A percentile compares a stretch with the other conserved stretches of the same genome.
These are phyloP conservation scores for Cladosporium sp. DNA, from an alignment of 2,329 filamentous ascomycete genomes.

Conservation along the genomic window DNA sequence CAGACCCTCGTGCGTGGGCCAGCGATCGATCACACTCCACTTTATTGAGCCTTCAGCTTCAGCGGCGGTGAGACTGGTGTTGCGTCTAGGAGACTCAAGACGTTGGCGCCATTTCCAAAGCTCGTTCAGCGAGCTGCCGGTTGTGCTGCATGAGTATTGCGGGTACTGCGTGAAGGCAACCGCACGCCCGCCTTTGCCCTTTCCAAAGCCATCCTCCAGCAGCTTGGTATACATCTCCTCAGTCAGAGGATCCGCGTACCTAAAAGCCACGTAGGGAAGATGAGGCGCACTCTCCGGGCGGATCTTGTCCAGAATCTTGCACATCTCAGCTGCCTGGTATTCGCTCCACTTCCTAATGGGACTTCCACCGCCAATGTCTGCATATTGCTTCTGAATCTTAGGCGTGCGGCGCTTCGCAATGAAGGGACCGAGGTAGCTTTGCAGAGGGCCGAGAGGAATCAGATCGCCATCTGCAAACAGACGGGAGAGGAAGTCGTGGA, in stretches of 20 bases:
- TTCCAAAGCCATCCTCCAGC: conserved; percentile 85
- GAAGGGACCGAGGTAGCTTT: conserved; percentile 84
- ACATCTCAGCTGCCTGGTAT: conserved; percentile 91
- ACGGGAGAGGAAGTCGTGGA: conserved; percentile 83
- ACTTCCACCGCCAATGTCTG: conserved; percentile 93
- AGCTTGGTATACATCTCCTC: conserved; percentile 88
- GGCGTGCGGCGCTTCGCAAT: conserved; percentile 86
- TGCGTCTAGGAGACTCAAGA: conserved; percentile 58
- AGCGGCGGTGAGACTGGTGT: conserved; percentile 49
- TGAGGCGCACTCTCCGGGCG: conserved; percentile 89
- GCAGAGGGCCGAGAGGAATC: conserved; percentile 90
- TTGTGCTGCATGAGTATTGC: conserved; percentile 97
- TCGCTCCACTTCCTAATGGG: conserved; percentile 98
- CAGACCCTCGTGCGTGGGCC: conserved; percentile 87
- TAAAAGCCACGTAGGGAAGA: conserved; percentile 95
- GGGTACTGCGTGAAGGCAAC: conserved; percentile 98
- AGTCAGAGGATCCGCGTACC: conserved; percentile 89
- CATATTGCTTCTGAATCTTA: conserved; percentile 95
- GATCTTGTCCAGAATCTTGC: conserved; percentile 92
- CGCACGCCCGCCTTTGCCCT: conserved; percentile 84
- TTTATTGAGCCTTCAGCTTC: conserved; percentile 69
- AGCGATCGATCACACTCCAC: conserved; percentile 98
- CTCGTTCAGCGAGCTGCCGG: conserved; percentile 93
- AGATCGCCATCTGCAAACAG: conserved; percentile 93
- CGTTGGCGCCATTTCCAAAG: conserved; percentile 95